Base-by-base conservation (phyloP, 106 monocot genomes). In the Apostasia ramifera region DNA sequence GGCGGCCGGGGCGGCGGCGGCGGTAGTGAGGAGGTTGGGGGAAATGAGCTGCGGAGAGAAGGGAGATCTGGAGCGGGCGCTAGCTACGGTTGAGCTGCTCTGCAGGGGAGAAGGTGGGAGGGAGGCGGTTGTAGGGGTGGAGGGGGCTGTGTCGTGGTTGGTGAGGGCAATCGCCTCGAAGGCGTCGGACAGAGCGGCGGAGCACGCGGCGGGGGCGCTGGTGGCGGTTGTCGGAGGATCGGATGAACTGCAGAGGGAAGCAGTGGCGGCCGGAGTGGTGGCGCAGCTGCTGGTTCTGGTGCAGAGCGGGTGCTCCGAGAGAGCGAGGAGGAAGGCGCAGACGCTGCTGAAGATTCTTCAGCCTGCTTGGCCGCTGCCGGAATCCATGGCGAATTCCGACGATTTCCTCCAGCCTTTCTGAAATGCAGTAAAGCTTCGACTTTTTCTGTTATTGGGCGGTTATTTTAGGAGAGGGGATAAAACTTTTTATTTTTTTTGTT, bases 311-410 rank as follows among this genome's bases (percentile, higher is more conserved):
- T 98, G 86, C 74, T 87, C 98, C 43, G 98, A 90, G 49, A 62
- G 98, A 13, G 93, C 79, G 1, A 90, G 87, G 80, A 75, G 93
- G 50, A 98, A 98, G 81, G 93, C 93, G 42, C 98, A 98, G 81
- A 43, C 80, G n/a, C 80, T 98, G 57, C 81, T 98, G 3, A 98
- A 93, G 79, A 59, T 98, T 4, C 77, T 98, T 1, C 70, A 87
- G 10, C 70, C 81, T 40, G 86, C 83, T 0, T 86, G 82, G 90
- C 75, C 83, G 2, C 49, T 53, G 66, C 42, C 74, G 44, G 70
- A 76, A 47, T 49, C 68, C 47, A 59, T 81, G 45, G 75, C 81
- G 40, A 73, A 81, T 71, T 88, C 84, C 53, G 88, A 79, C 42
- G 88, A 79, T 53, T 88, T 81, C 71, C 69, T 88, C 53, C 77